Base-by-base conservation (phyloP, 2,329 filamentous ascomycete genomes). In the Colletotrichum lindemuthianum region DNA sequence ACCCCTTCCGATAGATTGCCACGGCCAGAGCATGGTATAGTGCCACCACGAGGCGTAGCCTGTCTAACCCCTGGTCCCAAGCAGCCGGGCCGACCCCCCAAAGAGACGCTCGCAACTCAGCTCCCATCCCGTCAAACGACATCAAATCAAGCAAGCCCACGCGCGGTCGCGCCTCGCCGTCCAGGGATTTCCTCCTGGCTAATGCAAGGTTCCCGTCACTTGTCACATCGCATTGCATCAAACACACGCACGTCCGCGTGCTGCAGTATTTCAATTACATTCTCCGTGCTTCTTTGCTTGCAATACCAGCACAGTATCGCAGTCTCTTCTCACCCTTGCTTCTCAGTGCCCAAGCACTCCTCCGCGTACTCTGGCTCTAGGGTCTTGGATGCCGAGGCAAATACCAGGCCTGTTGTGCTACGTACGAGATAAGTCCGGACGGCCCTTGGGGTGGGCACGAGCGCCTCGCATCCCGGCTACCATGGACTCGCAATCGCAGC, bases 151-250 rank as follows among this genome's bases (percentile, higher is more conserved):
- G 24, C 24, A 24, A 5, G 32, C n/a, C 16, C 49, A 41, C 51
- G 45, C 24, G 40, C 41, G 13, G n/a, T 13, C 40, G 37, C 10
- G 39, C 57, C n/a, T 50, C 40, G 58, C 40, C 11, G 16, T 45
- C 51, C 52, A 24, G 24, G 24, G 24, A 24, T 24, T 24, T 4
- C 5, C 24, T 24, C 24, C 24, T 4, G 24, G 5, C 24, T 24
- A 24, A 24, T 65, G 58, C 61, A 61, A 61, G 57, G 51, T 61
- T 53, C 45, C 59, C 44, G 51, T 56, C 58, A 65, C 57, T 61
- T 65, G 61, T 61, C 61, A 65, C 39, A 50, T 51, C 45, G 13
- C 39, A 16, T 45, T 24, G n/a, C 39, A 37, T 53, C 34, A 56
- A 44, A 61, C 50, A 32, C 58, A 15, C 34, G 33, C 11, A 13